Base-by-base conservation (phyloP, 2,329 filamentous ascomycete species). In the Phyllosticta citribraziliensis region DNA sequence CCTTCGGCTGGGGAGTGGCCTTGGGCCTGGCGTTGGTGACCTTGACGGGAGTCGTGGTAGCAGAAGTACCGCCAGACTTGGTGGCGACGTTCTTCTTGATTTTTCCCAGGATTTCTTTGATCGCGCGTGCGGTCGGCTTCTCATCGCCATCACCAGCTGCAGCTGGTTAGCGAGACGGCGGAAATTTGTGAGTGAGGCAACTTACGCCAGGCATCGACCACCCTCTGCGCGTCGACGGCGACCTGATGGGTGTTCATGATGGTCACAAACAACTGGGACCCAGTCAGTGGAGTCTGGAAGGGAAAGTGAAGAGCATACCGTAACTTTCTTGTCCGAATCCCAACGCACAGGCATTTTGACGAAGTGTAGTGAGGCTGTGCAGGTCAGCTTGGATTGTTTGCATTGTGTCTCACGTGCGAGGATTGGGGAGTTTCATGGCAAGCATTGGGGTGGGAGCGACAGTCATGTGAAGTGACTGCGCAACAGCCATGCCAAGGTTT, bases 291-390 rank as follows among this genome's bases (percentile, higher is more conserved):
- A 33, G 25, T 33, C 17, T 5, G 1, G 19, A 20, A 12, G 47
- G 19, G 33, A 25, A 51, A 12, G 11, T 24, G 52, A 55, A 25
- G 52, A n/a, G 27, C 55, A 47, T 20, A 63, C 62, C 30, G 57
- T 61, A 63, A 68, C 62, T 51, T 70, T 63, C 20, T 64, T 63
- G 8, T 64, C 65, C 8, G 65, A 24, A 17, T 62, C 67, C 68
- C 69, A 70, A 30, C 51, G 63, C 11, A 55, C 63, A 4, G 66
- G 63, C 66, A 67, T 69, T 5, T 54, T 65, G 61, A 35, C 53
- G 17, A 52, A 1, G 12, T 11, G 22, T 12, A 24, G 20, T 20
- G 19, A 24, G 20, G 35, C 35, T 40, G 35, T 55, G 19, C 20
- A 2, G 10, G 24, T 20, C 25, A 5, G 25, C 19, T 19, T 19